Evolutionary conservation across 768 basidiomycete genomes (phyloP).

Genomic region (Mycena belliarum): DNA sequence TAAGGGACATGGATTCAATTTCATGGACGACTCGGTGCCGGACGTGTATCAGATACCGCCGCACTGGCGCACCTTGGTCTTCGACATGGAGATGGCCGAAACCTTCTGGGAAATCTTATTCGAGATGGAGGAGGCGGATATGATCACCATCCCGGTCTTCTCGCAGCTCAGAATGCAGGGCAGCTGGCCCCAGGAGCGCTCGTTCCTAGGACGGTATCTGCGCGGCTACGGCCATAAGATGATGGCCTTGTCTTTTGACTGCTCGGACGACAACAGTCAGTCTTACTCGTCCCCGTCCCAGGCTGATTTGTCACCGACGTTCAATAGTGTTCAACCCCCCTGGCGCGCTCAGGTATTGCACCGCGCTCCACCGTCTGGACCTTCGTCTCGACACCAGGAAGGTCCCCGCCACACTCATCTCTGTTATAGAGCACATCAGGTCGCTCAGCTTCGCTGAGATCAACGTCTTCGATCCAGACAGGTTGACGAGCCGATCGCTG

Average conservation of each 20-base stretch:
- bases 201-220: background rate
- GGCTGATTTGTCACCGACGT: too few relatives aligned
- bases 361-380: background rate
- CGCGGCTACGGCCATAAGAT: background rate
- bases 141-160: background rate
- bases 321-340: background rate
- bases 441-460: background rate
- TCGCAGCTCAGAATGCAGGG: background rate
- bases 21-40: background rate
- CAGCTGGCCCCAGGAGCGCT: slow-evolving; percentile 2
- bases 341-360: background rate
- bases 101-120: slow-evolving; percentile 1
- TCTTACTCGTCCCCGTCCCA: too few relatives aligned
- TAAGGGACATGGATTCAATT: background rate
- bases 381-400: background rate
- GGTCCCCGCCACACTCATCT: background rate
- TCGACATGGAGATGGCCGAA: background rate
- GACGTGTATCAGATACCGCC: background rate
- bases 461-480: background rate
- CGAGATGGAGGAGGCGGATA: background rate
- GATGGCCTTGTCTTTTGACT: background rate
- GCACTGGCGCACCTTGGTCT: background rate
- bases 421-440: background rate
- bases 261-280: background rate
- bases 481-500: background rate